These are phyloP conservation scores for Phytophthora fragariae DNA, from an alignment of 352 stramenopile species.

Conservation along the genomic window DNA sequence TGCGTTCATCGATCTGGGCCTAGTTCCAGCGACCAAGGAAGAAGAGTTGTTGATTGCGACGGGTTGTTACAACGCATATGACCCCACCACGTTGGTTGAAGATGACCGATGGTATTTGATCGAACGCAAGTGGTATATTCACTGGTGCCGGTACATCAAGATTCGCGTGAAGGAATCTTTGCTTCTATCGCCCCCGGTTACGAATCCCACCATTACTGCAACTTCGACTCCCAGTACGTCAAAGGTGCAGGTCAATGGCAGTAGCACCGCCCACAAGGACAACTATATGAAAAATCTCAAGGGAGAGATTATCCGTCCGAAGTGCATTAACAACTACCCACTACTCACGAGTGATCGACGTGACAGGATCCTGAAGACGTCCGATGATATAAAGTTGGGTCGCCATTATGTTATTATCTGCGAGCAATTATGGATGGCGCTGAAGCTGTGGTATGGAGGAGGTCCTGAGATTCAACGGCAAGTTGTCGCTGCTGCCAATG, in stretches of 20 bases:
- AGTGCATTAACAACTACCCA: conserved; percentile 86
- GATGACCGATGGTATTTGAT: conserved; percentile 88
- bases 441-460: conserved; percentile 94
- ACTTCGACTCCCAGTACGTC: conserved; percentile 47
- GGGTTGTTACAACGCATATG: conserved; percentile 82
- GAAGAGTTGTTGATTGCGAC: conserved; percentile 81
- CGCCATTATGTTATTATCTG: conserved; percentile 90
- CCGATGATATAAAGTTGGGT: conserved; percentile 79
- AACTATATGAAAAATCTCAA: conserved; percentile 80
- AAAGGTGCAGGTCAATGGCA: conserved; percentile 42
- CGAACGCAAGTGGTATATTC: conserved; percentile 86
- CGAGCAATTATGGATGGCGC: conserved; percentile 89
- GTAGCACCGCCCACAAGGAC: conserved; percentile 52
- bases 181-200: conserved; percentile 26
- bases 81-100: conserved; percentile 72
- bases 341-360: conserved; percentile 76
- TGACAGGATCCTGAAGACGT: conserved; percentile 71
- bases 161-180: conserved; percentile 48
- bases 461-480: conserved; percentile 86
- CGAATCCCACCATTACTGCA: conserved; percentile 21
- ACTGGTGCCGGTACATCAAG: conserved; percentile 88
- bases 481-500: conserved; percentile 75
- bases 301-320: conserved; percentile 81
- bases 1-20: conserved; percentile 82
- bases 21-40: conserved; percentile 77